Evolutionary conservation across 129 eudicot genomes (phyloP).

Genomic region (Oenanthe sinensis): DNA sequence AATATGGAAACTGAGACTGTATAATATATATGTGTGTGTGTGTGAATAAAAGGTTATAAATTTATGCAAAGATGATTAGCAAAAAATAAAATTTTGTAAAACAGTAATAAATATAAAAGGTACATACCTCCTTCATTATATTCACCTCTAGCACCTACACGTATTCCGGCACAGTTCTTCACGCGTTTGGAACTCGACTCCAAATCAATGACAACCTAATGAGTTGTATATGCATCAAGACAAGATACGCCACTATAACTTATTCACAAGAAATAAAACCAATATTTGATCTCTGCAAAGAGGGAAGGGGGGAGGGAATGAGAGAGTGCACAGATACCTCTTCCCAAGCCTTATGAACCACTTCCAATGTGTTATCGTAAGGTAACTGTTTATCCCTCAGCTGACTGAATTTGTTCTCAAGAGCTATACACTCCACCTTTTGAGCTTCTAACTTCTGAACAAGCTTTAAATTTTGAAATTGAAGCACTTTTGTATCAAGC

Average conservation of each 20-base stretch:
- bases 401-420: slow-evolving; percentile 49
- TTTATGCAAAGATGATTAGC: neutral
- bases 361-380: slow-evolving; percentile 36
- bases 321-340: slow-evolving; percentile 39
- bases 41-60: neutral
- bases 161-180: slow-evolving; percentile 21
- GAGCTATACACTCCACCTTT: slow-evolving; percentile 50
- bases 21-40: neutral
- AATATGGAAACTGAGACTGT: neutral
- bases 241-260: neutral
- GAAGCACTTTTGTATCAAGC: slow-evolving; percentile 88
- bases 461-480: slow-evolving; percentile 82
- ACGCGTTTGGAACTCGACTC: slow-evolving; percentile 47
- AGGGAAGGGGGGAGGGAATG: neutral
- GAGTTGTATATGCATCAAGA: slow-evolving; percentile 1
- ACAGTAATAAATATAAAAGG: neutral
- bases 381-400: slow-evolving; percentile 61
- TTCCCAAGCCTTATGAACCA: slow-evolving; percentile 62
- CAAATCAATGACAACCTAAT: slow-evolving; percentile 59
- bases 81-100: neutral
- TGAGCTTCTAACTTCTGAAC: slow-evolving; percentile 79
- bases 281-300: neutral
- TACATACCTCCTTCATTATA: slow-evolving; percentile 32
- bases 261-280: neutral
- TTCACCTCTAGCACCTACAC: slow-evolving; percentile 28